Percentiles rank a stretch among this genome's conserved stretches.
phyloP scores from a whole-genome alignment of 768 basidiomycete genomes.

The Rhizopogon vinicolor region DNA sequence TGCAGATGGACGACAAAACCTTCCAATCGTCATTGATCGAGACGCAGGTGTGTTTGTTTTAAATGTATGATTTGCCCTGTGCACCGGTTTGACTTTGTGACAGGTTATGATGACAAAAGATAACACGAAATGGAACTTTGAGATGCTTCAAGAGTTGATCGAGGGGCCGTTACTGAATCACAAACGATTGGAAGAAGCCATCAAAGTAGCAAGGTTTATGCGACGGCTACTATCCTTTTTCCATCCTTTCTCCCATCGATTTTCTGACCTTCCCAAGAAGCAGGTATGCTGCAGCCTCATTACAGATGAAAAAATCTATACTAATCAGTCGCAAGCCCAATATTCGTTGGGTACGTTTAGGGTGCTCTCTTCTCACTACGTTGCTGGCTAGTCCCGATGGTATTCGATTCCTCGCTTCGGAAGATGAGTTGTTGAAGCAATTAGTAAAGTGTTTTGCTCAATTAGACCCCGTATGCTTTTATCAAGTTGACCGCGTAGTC shows the following conservation, averaged over 20 bases:
- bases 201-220: constrained; percentile 85
- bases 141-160: constrained; percentile 80
- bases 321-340: constrained; percentile 48
- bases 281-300: constrained; percentile 39
- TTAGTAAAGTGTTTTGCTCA: constrained; percentile 86
- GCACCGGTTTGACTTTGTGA: neutral
- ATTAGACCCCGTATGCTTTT: constrained; percentile 74
- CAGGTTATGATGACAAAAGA: constrained; percentile 88
- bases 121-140: constrained; percentile 89
- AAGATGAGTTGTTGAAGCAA: constrained; percentile 83
- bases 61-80: neutral
- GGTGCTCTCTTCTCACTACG: constrained; percentile 77
- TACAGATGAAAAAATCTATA: neutral
- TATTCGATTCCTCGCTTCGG: constrained; percentile 67
- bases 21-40: constrained; percentile 85
- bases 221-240: constrained; percentile 91
- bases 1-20: constrained; percentile 93
- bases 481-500: neutral
- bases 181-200: constrained; percentile 91
- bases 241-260: constrained; percentile 85
- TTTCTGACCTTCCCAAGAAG: constrained; percentile 73
- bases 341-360: constrained; percentile 81
- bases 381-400: constrained; percentile 84
- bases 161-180: constrained; percentile 92
- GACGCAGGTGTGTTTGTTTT: constrained; percentile 57